Percentiles rank a stretch among this genome's conserved stretches.
phyloP scores from a whole-genome alignment of 176 grass and related monocot genomes.

The Bonia amplexicaulis region DNA sequence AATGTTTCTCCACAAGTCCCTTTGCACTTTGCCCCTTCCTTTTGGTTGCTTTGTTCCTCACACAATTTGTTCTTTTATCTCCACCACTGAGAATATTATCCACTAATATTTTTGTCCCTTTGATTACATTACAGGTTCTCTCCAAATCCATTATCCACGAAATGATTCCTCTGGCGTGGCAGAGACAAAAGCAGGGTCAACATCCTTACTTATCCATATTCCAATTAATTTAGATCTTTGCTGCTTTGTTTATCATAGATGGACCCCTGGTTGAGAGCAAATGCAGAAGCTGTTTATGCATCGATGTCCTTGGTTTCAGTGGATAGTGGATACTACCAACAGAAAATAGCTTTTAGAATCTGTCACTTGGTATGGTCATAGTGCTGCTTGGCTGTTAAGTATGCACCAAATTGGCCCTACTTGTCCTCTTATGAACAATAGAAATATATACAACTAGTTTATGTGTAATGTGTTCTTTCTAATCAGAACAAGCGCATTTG shows the following conservation, averaged over 20 bases:
- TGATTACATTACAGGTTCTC: neutral
- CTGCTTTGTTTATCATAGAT: neutral
- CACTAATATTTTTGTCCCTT: neutral
- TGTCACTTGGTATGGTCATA: neutral
- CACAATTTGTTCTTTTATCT: neutral
- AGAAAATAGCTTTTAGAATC: conserved; percentile 30
- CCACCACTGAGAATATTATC: conserved; percentile 31
- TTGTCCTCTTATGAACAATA: neutral
- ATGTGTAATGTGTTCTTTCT: neutral
- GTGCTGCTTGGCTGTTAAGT: conserved; percentile 4
- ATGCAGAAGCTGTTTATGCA: neutral
- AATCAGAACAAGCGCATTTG: neutral
- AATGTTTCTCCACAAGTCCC: neutral
- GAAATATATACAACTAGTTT: neutral
- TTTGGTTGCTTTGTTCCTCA: conserved; percentile 15
- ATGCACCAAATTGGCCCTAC: conserved; percentile 20
- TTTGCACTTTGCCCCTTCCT: neutral
- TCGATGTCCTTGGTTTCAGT: conserved; percentile 14
- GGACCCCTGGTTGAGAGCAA: neutral
- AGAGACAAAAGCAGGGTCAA: conserved; percentile 25
- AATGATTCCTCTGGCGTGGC: conserved; percentile 43
- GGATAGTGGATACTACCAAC: conserved; percentile 23
- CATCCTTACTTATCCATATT: conserved; percentile 10
- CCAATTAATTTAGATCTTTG: neutral
- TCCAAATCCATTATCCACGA: conserved; percentile 34